phyloP scores from a whole-genome alignment of 2,329 filamentous ascomycete genomes.

The Boeremia lycopersici region DNA sequence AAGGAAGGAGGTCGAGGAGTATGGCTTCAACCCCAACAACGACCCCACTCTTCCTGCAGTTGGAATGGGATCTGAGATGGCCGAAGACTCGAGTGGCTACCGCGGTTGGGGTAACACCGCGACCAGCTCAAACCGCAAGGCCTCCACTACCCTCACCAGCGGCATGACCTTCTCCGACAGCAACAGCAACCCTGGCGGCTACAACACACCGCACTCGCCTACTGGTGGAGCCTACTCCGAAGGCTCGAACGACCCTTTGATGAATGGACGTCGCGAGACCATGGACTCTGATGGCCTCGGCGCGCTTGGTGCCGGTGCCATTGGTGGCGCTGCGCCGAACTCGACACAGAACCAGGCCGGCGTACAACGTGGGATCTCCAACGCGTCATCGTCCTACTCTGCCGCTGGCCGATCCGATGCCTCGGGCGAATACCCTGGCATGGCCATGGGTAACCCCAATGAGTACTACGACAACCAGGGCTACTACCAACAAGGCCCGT shows the following conservation, averaged over 20 bases:
- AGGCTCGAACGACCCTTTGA: constrained; percentile 70
- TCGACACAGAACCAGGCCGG: constrained; percentile 67
- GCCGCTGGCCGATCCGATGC: constrained; percentile 74
- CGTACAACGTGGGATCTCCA: constrained; percentile 87
- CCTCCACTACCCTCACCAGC: constrained; percentile 87
- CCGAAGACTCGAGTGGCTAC: constrained; percentile 78
- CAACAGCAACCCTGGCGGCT: constrained; percentile 61
- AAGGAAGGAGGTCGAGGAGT: constrained; percentile 95
- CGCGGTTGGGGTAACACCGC: constrained; percentile 91
- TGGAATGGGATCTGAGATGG: constrained; percentile 69
- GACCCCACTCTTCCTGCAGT: constrained; percentile 77
- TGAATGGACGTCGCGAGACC: constrained; percentile 55
- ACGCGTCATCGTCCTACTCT: constrained; percentile 95
- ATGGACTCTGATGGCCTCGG: constrained; percentile 81
- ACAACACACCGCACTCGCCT: constrained; percentile 64
- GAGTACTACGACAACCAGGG: constrained; percentile 62
- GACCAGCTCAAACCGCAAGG: constrained; percentile 72
- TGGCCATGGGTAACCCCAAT: constrained; percentile 54
- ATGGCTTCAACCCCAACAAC: constrained; percentile 96
- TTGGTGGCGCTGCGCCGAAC: constrained; percentile 56
- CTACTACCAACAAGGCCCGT: constrained; percentile 63
- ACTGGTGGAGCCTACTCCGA: constrained; percentile 70
- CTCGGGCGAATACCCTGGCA: constrained; percentile 59
- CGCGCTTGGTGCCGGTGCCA: constrained; percentile 67
- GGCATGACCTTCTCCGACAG: constrained; percentile 75